Percentiles rank a stretch among this genome's conserved stretches.
These are phyloP conservation scores for Ziziphus jujuba DNA, from an alignment of 306 rosid genomes.

Conservation along the genomic window DNA sequence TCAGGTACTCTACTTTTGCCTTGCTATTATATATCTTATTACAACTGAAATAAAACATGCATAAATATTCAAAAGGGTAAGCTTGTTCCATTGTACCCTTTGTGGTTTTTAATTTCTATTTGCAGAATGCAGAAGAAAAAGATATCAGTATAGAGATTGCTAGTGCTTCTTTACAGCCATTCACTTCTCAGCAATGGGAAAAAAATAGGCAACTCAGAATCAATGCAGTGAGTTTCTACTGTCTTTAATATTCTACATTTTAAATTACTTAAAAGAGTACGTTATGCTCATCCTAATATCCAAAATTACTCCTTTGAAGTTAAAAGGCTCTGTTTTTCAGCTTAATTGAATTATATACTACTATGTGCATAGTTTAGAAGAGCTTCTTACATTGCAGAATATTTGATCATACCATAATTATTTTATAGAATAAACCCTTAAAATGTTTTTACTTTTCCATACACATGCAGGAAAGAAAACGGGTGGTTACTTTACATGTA, in stretches of 20 bases:
- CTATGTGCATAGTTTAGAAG: too few relatives aligned
- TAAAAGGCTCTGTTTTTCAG: too few relatives aligned
- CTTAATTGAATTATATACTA: too few relatives aligned
- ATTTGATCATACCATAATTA: not conserved
- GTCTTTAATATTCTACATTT: not conserved
- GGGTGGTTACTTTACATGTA: slow-evolving; percentile 75
- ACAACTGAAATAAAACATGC: not conserved
- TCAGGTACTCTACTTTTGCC: not conserved
- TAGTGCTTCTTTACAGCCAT: slow-evolving; percentile 75
- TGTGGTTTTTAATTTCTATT: not conserved
- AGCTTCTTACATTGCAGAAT: too few relatives aligned
- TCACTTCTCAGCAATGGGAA: slow-evolving; percentile 66
- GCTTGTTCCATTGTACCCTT: too few relatives aligned
- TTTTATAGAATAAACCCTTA: not conserved
- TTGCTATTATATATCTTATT: not conserved
- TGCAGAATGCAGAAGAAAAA: slow-evolving; percentile 45
- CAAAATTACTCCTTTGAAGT: too few relatives aligned
- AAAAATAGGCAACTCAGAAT: slow-evolving; percentile 61
- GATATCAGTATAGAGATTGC: slow-evolving; percentile 42
- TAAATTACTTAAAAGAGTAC: too few relatives aligned
- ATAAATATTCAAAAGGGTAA: too few relatives aligned
- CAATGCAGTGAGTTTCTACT: slow-evolving; percentile 47
- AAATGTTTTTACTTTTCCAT: not conserved
- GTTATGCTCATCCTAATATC: too few relatives aligned
- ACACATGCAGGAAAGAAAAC: slow-evolving; percentile 57